Evolutionary conservation across 169 alveolate genomes (phyloP), one percentile per base, ranked within the genome.

Genomic region (Eimeria acervulina): DNA sequence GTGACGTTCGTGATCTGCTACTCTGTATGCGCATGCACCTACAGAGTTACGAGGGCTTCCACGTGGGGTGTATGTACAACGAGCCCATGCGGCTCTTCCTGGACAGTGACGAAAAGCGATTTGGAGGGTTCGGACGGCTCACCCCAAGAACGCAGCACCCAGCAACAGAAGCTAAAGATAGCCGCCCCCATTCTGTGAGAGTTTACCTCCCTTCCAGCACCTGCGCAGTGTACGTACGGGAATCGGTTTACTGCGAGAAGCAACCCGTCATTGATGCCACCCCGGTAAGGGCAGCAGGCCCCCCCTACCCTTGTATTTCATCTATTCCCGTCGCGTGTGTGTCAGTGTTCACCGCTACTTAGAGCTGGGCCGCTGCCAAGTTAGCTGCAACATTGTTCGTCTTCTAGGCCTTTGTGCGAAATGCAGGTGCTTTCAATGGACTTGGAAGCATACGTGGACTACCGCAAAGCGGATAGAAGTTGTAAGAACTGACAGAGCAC

Each of bases 41-140:
- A 40, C 95, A 81, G 97, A 84, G 97, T 63, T 80, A 90, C 51
- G 93, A 72, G 28, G 94, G 95, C 47, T 66, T 72, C 72, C 90
- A 55, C 63, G 90, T 88, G 59, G 97, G 96, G 59, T 95, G 97
- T 90, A 96, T 94, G 95, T 93, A 90, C 92, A 89, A 74, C 94
- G 96, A 76, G 80, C 94, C 96, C 17, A 93, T 93, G 96, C 93
- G 94, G 52, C 94, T 96, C 8, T 36, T 96, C 52, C 55, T 96
- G 76, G 97, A 96, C 80, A 96, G 96, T 21, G 97, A 96, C 81
- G 97, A 96, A 51, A 96, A 42, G 80, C 95, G 98, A 89, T 96
- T 96, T 68, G 97, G 97, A 33, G 97, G 97, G 5, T 90, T 94
- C 52, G 96, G 96, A 23, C 96, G 96, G 28, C 89, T 93, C 55